Evolutionary conservation across 257 asterid genomes (phyloP).

Genomic region (Anisodus acutangulus): DNA sequence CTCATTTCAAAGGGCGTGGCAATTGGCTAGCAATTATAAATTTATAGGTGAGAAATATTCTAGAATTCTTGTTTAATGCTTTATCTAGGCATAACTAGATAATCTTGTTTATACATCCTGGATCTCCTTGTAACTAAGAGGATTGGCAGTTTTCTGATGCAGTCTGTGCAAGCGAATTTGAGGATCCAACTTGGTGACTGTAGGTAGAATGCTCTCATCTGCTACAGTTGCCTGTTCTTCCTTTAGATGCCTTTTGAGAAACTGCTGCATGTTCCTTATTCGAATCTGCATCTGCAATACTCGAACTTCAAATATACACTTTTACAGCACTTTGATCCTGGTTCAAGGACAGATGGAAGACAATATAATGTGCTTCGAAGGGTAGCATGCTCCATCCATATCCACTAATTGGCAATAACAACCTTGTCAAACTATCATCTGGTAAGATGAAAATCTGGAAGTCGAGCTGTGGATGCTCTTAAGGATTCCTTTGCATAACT

Average conservation of each 20-base stretch:
- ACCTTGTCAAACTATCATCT: neutral
- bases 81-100: neutral
- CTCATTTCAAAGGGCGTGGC: conserved; percentile 13
- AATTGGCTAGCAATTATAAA: conserved; percentile 13
- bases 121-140: neutral
- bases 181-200: conserved; percentile 18
- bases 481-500: conserved; percentile 11
- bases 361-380: neutral
- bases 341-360: conserved; percentile 18
- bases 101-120: conserved; percentile 17
- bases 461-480: conserved; percentile 8
- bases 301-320: neutral
- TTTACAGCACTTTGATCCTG: neutral
- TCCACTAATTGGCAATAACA: neutral
- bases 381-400: neutral
- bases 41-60: conserved; percentile 8
- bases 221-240: conserved; percentile 9
- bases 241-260: conserved; percentile 27
- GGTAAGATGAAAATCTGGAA: conserved; percentile 26
- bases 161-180: conserved; percentile 16
- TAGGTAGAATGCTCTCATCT: neutral
- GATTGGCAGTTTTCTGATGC: conserved; percentile 7
- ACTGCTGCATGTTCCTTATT: conserved; percentile 12
- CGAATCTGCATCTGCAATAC: conserved; percentile 11
- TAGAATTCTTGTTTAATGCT: neutral